Evolutionary conservation across 169 alveolate species (phyloP), one percentile per base, ranked within the genome.

Genomic region (Plasmodium ovale): DNA sequence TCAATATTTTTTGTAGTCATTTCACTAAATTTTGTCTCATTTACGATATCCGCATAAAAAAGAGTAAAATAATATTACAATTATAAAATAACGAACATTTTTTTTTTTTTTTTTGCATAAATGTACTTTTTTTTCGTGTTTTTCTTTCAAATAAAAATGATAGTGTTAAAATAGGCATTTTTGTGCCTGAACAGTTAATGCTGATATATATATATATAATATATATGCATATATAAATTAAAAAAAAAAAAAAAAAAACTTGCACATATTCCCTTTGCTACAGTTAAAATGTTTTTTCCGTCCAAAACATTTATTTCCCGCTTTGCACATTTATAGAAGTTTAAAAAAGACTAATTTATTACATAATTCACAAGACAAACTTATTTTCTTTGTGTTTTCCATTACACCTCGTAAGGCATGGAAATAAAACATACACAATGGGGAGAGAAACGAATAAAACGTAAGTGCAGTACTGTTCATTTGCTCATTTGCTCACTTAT

Each of bases 1-100:
- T 82, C 79, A 49, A 37, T 65, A 67, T 82, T 82, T 47, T 65
- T 82, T 65, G 82, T 58, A 37, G 51, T 54, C 90, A 82, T 82
- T 72, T 72, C 29, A 29, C 53, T 62, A 54, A 21, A 53, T 72
- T 72, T 72, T 54, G 39, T 54, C 59, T 33, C 29, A 56, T 35
- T 58, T 56, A 35, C 27, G 59, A 72, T 27, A 19, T 72, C 14
- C 23, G 16, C 10, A 53, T 1, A 51, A 72, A 56, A 33, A 29
- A 25, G 19, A n/a, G 10, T 35, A 51, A 71, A 33, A 14, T 16
- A 68, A 27, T 44, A 25, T 70, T 27, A 54, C 21, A 54, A 16
- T 72, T 29, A 62, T 72, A 27, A 42, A 56, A 27, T 72, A 3
- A 14, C 25, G 12, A n/a, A 60, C 10, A 60, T 27, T 14, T 27